These are phyloP conservation scores for Alternaria sp. DNA, from an alignment of 2,329 filamentous ascomycete species.

Conservation along the genomic window DNA sequence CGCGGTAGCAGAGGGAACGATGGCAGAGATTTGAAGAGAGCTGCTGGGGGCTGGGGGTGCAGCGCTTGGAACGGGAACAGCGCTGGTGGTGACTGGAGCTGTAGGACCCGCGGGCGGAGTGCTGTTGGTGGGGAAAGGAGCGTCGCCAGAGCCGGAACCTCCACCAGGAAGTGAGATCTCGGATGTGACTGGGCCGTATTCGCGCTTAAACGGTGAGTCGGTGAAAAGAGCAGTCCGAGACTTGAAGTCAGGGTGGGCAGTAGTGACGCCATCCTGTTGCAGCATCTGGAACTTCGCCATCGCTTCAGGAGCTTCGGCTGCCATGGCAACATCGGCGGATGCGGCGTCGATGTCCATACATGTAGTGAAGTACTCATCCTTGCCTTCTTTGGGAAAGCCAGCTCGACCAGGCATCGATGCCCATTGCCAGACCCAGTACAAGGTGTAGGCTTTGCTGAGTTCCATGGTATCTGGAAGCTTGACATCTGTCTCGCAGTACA, in stretches of 20 bases:
- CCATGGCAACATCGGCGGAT: constrained; percentile 36
- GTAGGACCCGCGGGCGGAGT: background rate
- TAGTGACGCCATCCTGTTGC: constrained; percentile 45
- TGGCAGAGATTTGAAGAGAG: background rate
- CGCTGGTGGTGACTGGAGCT: background rate
- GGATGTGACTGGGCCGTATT: too few relatives aligned
- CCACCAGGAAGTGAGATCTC: constrained; percentile 18
- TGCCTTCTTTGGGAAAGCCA: too few relatives aligned
- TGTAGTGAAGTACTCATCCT: constrained; percentile 37
- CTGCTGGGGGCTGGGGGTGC: background rate
- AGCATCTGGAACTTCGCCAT: background rate
- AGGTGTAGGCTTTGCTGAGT: constrained; percentile 71
- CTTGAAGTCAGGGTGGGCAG: constrained; percentile 49
- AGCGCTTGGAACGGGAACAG: background rate
- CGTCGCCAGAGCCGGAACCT: background rate
- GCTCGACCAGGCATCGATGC: constrained; percentile 33
- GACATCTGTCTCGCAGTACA: constrained; percentile 77
- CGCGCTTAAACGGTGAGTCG: too few relatives aligned
- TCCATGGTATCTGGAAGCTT: constrained; percentile 71
- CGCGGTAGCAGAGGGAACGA: background rate
- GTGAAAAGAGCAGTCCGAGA: constrained; percentile 46
- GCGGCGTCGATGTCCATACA: constrained; percentile 62
- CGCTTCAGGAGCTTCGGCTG: constrained; percentile 15
- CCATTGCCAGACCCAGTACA: constrained; percentile 99
- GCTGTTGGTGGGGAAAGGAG: constrained; percentile 1